Conservation (phyloP, 768 basidiomycete genomes). For the Rubroboletus satanas region DNA sequence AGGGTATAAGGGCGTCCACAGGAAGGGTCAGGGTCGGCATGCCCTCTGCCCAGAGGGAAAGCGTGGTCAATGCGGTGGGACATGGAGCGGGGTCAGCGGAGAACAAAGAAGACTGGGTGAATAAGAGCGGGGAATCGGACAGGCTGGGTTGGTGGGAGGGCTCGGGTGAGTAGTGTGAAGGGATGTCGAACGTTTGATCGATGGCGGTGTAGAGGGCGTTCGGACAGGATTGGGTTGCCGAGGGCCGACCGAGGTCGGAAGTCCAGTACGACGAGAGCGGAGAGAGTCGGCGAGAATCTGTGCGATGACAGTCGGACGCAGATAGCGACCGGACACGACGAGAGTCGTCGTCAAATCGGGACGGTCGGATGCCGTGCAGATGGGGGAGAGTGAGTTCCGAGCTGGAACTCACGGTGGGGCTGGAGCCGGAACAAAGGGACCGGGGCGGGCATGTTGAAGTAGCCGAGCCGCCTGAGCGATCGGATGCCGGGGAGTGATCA, state of each 20-base stretch:
- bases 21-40: constrained; percentile 62
- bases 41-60: constrained; percentile 63
- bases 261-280: constrained; percentile 31
- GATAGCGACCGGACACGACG: constrained; percentile 32
- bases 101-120: constrained; percentile 27
- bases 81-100: constrained; percentile 32
- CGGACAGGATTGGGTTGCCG: constrained; percentile 28
- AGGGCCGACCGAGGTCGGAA: constrained; percentile 20
- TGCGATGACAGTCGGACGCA: constrained; percentile 24
- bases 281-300: constrained; percentile 33
- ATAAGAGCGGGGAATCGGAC: constrained; percentile 30
- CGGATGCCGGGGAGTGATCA: constrained; percentile 31
- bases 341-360: constrained; percentile 25
- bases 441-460: constrained; percentile 26
- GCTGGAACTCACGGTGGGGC: constrained; percentile 19
- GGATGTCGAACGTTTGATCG: constrained; percentile 14
- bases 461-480: constrained; percentile 30
- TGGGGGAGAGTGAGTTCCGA: constrained; percentile 27
- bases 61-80: constrained; percentile 31
- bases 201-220: constrained; percentile 22
- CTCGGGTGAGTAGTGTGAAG: constrained; percentile 25
- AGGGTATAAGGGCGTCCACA: constrained; percentile 49
- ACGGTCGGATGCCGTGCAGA: constrained; percentile 17
- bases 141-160: constrained; percentile 18
- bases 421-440: constrained; percentile 23